Evolutionary conservation across 2,329 filamentous ascomycete genomes (phyloP).

Genomic region (Aspergillus floridensis): DNA sequence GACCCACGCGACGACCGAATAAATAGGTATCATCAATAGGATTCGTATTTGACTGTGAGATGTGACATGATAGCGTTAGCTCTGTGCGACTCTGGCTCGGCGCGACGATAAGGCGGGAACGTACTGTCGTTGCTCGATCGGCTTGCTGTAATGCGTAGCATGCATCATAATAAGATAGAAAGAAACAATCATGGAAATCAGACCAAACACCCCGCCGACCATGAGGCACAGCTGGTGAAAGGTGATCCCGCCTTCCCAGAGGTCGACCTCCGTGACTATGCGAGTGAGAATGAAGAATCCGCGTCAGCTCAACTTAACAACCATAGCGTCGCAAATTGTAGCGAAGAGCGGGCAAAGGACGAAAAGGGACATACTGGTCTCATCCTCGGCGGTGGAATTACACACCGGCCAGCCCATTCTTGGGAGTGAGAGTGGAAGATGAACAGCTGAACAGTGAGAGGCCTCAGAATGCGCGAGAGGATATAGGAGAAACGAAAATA

Average conservation of each 20-base stretch:
- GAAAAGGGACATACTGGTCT: conserved; percentile 36
- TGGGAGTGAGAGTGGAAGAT: conserved; percentile 15
- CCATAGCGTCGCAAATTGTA: neutral
- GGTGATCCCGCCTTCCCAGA: conserved; percentile 53
- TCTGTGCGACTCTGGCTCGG: neutral
- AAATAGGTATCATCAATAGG: conserved; percentile 82
- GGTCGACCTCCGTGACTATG: conserved; percentile 47
- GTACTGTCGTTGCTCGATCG: conserved; percentile 60
- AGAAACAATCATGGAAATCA: conserved; percentile 52
- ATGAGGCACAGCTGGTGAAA: conserved; percentile 58
- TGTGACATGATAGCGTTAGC: conserved; percentile 6
- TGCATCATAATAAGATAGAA: conserved; percentile 56
- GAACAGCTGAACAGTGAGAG: neutral
- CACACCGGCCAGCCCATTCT: conserved; percentile 49
- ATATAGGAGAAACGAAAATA: conserved; percentile 9
- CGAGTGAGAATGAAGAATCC: neutral
- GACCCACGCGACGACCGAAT: conserved; percentile 70
- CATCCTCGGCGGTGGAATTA: conserved; percentile 51
- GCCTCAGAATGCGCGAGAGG: neutral
- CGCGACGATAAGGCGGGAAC: conserved; percentile 20
- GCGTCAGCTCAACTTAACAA: neutral
- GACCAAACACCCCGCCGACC: conserved; percentile 53
- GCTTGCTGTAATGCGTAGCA: conserved; percentile 59
- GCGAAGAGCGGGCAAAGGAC: conserved; percentile 5
- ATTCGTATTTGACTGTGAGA: conserved; percentile 75